These are phyloP conservation scores for Paramecium tetraurelia DNA, from an alignment of 73 alveolate species.

Conservation along the genomic window DNA sequence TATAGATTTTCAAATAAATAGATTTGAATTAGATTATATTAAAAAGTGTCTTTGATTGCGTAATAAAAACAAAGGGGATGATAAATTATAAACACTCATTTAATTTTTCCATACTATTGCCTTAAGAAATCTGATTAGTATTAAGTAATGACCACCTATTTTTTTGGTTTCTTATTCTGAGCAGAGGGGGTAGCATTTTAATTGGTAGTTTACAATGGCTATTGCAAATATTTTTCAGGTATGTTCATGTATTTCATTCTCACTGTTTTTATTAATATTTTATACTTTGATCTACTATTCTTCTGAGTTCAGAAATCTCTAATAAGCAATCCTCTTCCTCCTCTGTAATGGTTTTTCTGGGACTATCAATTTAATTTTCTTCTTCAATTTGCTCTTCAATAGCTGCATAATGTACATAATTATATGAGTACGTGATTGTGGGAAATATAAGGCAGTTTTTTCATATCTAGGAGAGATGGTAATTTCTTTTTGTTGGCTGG, in stretches of 20 bases:
- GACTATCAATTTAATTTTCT: background rate
- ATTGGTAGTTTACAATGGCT: background rate
- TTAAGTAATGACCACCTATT: background rate
- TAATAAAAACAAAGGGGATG: background rate
- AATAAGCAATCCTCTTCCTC: background rate
- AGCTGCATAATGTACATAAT: background rate
- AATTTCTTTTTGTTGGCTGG: background rate
- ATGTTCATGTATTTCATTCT: conserved; percentile 20
- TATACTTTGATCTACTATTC: conserved; percentile 4
- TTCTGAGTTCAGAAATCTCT: background rate
- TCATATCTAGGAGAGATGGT: background rate
- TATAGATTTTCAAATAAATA: background rate
- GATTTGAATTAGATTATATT: background rate
- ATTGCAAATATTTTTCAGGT: background rate
- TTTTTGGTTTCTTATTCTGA: background rate
- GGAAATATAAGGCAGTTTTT: conserved; percentile 8
- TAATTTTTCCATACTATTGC: background rate
- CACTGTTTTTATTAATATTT: background rate
- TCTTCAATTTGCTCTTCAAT: background rate
- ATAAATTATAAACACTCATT: background rate
- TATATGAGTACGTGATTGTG: conserved; percentile 4
- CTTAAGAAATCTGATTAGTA: background rate
- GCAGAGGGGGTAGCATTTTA: background rate
- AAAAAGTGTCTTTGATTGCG: background rate
- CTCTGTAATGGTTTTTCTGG: background rate